Base-by-base conservation (phyloP, 2,329 filamentous ascomycete species). In the Domatiomyces globalis region DNA sequence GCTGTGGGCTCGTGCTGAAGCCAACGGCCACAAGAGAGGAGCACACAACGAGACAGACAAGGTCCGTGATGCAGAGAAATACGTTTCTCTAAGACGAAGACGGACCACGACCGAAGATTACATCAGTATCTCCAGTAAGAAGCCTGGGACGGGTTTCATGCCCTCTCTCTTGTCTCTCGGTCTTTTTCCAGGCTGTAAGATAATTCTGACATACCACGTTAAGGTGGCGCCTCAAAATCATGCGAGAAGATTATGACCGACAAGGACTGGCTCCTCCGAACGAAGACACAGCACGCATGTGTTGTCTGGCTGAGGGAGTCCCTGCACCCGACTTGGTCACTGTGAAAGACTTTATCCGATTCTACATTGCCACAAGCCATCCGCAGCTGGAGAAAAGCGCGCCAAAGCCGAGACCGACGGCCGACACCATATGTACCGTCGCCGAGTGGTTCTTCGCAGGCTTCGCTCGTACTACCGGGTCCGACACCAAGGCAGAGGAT, bases 401-500 rank as follows among this genome's bases (percentile, higher is more conserved):
- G n/a, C n/a, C n/a, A n/a, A n/a, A n/a, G n/a, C n/a, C n/a, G n/a
- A 17, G 10, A 19, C 49, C 49, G 10, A 51, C 49, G 12, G 44
- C 20, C 5, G 49, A 51, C 27, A 48, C 49, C n/a, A 51, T 51
- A 12, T 9, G 36, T 10, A 46, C 6, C 39, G 43, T 27, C 6
- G 17, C 36, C 8, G 49, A 54, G 45, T 54, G 17, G 9, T 51
- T 54, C 44, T 54, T 54, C 42, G 49, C 52, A n/a, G 49, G 44
- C 10, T 53, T 51, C n/a, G 54, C 53, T 1, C 52, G 51, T 20
- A 51, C 50, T 4, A 57, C 51, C 5, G 53, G 51, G 17, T 57
- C 48, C 9, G 46, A 45, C 4, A 56, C 46, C 6, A 29, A 49
- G n/a, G 29, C 20, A 44, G 45, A 45, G 15, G 47, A 48, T 12